A percentile compares a stretch with the other conserved stretches of the same genome.
Conservation (phyloP, 805 yeast genomes). For the Brettanomyces custersianus region DNA sequence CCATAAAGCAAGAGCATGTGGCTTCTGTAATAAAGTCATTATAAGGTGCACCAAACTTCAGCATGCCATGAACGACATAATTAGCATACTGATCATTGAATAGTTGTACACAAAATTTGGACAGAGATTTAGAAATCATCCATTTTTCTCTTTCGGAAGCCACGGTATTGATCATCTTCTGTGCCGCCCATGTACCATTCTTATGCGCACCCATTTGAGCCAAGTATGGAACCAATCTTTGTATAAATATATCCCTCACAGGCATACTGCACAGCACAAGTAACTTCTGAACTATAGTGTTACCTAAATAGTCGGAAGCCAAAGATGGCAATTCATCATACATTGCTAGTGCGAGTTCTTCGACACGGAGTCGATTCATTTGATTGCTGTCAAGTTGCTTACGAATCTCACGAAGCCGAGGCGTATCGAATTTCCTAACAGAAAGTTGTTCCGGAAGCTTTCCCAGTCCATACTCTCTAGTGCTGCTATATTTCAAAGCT, state of each 20-base stretch:
- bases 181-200: conserved; percentile 99
- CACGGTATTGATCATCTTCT: conserved; percentile 79
- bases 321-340: conserved; percentile 82
- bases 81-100: conserved; percentile 96
- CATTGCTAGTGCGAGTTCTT: conserved; percentile 77
- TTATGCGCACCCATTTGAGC: conserved; percentile 93
- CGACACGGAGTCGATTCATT: conserved; percentile 55
- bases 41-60: conserved; percentile 78
- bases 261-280: conserved; percentile 64
- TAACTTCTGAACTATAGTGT: conserved; percentile 88
- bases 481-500: conserved; percentile 36
- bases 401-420: conserved; percentile 78
- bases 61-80: conserved; percentile 89
- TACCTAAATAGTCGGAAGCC: conserved; percentile 88
- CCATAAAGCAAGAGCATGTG: conserved; percentile 66
- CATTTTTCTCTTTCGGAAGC: conserved; percentile 47
- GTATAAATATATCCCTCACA: conserved; percentile 72
- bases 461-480: conserved; percentile 46
- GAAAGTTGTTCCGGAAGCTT: conserved; percentile 69
- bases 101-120: conserved; percentile 74
- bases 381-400: conserved; percentile 55
- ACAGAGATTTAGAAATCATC: conserved; percentile 59
- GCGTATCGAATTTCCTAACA: conserved; percentile 74
- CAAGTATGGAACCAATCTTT: conserved; percentile 65
- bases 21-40: conserved; percentile 85